Percentiles rank a stretch among this genome's conserved stretches.
Evolutionary conservation across 352 stramenopile species (phyloP).

Genomic region (Globisporangium paroecandrum): DNA sequence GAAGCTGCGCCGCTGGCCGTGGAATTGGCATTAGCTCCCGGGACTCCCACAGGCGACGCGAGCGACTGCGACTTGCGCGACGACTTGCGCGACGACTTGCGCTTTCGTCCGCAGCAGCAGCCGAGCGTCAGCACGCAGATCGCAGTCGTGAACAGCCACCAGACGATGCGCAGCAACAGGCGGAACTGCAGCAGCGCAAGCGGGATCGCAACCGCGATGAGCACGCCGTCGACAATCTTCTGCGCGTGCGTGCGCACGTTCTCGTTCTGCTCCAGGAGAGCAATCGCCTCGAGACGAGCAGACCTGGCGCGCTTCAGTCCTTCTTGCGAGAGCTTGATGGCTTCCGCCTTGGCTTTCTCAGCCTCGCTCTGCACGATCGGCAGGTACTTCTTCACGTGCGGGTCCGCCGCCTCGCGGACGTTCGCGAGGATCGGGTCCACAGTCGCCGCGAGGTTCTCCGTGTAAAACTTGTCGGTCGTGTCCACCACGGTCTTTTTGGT

Average conservation of each 20-base stretch:
- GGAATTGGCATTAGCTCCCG: not conserved
- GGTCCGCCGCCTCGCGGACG: slow-evolving; percentile 41
- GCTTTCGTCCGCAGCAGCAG: slow-evolving; percentile 54
- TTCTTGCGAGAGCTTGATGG: slow-evolving; percentile 38
- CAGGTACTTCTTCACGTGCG: slow-evolving; percentile 55
- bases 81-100: slow-evolving; percentile 25
- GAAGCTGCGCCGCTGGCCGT: not conserved
- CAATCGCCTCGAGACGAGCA: slow-evolving; percentile 46
- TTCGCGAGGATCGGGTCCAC: slow-evolving; percentile 58
- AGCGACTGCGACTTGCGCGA: slow-evolving; percentile 21
- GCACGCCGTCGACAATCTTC: slow-evolving; percentile 59
- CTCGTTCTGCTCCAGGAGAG: slow-evolving; percentile 56
- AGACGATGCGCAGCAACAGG: slow-evolving; percentile 43
- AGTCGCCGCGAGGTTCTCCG: slow-evolving; percentile 59
- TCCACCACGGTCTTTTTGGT: slow-evolving; percentile 47
- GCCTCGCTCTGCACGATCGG: slow-evolving; percentile 49
- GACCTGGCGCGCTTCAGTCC: slow-evolving; percentile 42
- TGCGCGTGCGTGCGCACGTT: slow-evolving; percentile 55
- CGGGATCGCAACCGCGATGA: slow-evolving; percentile 45
- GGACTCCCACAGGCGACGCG: slow-evolving; percentile 17
- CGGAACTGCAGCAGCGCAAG: slow-evolving; percentile 48
- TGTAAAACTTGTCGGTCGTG: slow-evolving; percentile 58
- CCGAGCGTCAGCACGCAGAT: slow-evolving; percentile 54
- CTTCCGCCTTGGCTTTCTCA: slow-evolving; percentile 34
- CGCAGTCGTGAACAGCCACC: slow-evolving; percentile 53